Conservation (phyloP, 1,284 basidiomycete genomes). For the Papiliotrema flavescens region DNA sequence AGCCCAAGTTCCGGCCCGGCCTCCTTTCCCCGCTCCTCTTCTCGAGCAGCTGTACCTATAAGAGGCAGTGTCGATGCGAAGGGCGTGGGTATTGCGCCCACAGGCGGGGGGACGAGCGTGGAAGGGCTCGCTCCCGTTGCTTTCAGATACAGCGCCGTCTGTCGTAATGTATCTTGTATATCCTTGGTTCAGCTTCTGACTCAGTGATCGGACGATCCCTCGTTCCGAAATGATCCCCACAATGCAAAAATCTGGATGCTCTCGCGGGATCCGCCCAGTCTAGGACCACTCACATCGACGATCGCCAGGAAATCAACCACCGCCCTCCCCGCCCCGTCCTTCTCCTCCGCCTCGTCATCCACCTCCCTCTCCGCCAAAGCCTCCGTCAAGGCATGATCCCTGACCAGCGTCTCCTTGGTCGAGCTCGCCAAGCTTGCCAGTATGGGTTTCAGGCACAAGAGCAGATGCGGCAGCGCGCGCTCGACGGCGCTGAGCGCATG, state of each 20-base stretch:
- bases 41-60: not conserved
- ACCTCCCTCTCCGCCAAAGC: constrained; percentile 10
- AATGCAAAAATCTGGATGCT: not conserved
- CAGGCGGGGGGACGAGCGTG: constrained; percentile 28
- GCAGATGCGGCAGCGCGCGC: constrained; percentile 38
- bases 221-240: not conserved
- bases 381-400: not conserved
- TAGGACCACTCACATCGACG: constrained; percentile 35
- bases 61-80: constrained; percentile 28
- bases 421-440: constrained; percentile 13
- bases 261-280: too few relatives aligned
- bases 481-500: constrained; percentile 36
- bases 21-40: not conserved
- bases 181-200: constrained; percentile 19
- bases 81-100: constrained; percentile 33
- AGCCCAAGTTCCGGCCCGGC: constrained; percentile 31
- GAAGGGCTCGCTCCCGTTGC: constrained; percentile 30
- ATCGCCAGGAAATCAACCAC: constrained; percentile 30
- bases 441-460: constrained; percentile 38
- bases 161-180: constrained; percentile 46
- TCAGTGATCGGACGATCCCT: not conserved
- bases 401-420: not conserved
- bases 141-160: constrained; percentile 42
- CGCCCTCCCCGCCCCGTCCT: constrained; percentile 27
- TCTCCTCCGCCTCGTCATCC: constrained; percentile 16